These are phyloP conservation scores for Physcomitrium patens DNA, from an alignment of 225 moss, liverwort and hornwort species.

Conservation along the genomic window DNA sequence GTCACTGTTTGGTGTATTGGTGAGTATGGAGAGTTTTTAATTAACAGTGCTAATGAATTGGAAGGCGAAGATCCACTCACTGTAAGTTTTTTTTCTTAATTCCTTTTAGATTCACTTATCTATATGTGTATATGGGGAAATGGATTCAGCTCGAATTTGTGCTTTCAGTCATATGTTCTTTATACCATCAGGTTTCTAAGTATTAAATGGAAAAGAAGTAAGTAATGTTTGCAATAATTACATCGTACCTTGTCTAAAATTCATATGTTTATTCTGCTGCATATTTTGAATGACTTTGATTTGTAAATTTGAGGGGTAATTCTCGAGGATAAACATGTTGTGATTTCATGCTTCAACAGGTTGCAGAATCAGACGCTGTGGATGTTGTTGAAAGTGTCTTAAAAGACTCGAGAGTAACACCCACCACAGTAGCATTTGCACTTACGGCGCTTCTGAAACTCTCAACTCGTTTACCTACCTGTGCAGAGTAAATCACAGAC, in stretches of 20 bases:
- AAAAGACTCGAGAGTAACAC: constrained; percentile 71
- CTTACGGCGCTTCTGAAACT: constrained; percentile 92
- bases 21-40: constrained; percentile 69
- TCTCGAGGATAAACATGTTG: not conserved
- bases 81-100: constrained; percentile 37
- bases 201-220: not conserved
- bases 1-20: constrained; percentile 73
- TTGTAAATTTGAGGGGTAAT: constrained; percentile 3
- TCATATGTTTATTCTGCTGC: constrained; percentile 4
- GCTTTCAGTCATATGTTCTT: constrained; percentile 24
- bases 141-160: constrained; percentile 7
- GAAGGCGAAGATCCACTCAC: constrained; percentile 55
- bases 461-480: constrained; percentile 84
- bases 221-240: not conserved
- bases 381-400: constrained; percentile 84
- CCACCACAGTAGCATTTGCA: constrained; percentile 74
- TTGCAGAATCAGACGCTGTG: constrained; percentile 94
- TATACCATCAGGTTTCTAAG: constrained; percentile 12
- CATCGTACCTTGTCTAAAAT: constrained; percentile 2
- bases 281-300: not conserved
- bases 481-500: constrained; percentile 58
- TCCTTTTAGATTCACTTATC: not conserved
- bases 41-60: constrained; percentile 48
- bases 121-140: not conserved
- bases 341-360: constrained; percentile 49